Percentiles rank a stretch among this genome's conserved stretches.
Conservation (phyloP, 176 grass and related monocot species). For the Rhipidocladum racemiflorum region DNA sequence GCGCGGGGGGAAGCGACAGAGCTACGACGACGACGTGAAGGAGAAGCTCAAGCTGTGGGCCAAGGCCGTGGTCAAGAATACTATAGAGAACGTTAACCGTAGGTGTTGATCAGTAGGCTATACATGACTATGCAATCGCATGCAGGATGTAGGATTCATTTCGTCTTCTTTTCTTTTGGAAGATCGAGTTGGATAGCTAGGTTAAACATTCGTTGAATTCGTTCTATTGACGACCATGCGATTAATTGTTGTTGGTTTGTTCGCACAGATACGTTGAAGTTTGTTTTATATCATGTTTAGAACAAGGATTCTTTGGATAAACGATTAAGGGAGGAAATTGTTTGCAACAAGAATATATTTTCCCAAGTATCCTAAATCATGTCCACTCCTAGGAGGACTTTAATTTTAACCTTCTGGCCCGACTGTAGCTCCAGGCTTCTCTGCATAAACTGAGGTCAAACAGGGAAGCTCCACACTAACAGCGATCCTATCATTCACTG, state of each 20-base stretch:
- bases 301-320: neutral
- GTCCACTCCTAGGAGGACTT: too few relatives aligned
- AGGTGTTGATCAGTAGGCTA: neutral
- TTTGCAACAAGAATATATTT: too few relatives aligned
- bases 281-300: neutral
- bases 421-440: too few relatives aligned
- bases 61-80: conserved; percentile 29
- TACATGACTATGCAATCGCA: neutral
- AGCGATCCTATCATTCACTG: too few relatives aligned
- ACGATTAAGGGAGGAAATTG: neutral
- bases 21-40: conserved; percentile 33
- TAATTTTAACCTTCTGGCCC: too few relatives aligned
- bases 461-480: too few relatives aligned
- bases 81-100: neutral
- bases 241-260: neutral
- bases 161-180: neutral
- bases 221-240: neutral
- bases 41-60: conserved; percentile 64
- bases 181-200: neutral
- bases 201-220: neutral
- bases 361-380: too few relatives aligned
- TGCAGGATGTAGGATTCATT: neutral
- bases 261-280: neutral
- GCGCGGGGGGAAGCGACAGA: neutral
- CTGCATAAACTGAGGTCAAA: too few relatives aligned